Base-by-base conservation (phyloP, 495 filamentous ascomycete species). In the Pyrenopolyporus hunteri region DNA sequence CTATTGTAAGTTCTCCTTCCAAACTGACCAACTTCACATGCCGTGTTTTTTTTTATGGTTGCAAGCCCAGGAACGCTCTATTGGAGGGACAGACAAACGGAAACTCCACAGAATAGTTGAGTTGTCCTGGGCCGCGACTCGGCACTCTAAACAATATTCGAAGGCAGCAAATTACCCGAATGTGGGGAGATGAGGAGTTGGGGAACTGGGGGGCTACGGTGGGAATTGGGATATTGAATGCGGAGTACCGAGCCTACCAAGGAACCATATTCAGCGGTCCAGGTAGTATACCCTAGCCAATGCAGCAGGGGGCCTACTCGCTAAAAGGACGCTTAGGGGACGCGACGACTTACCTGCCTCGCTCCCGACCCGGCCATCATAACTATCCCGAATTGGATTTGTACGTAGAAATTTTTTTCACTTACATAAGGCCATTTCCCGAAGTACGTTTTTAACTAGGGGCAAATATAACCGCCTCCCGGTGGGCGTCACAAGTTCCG, bases 151-250 rank as follows among this genome's bases (percentile, higher is more conserved):
- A 25, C 49, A 42, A 25, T 11, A 37, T 16, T 35, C 22, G 33
- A 40, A 20, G 26, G 10, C 19, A 44, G 19, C 29, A 50, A 55
- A 63, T 67, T 67, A 63, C 59, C 58, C 64, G 64, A 67, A 51
- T 17, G 36, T 63, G 64, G 57, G 59, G 64, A 59, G 63, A 47
- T 62, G 47, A 51, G 39, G 50, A 66, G 40, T 66, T 66, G 63
- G 63, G 57, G 63, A 57, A 66, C 63, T 53, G 57, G 57, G 48
- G 51, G 22, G 19, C 6, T 10, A 49, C 11, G 11, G 28, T 48
- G 19, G 40, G 40, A 36, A 50, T 16, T 57, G 29, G 46, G 37
- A 28, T 25, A 17, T 48, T 42, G 13, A 47, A 63, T 67, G 64
- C 58, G 64, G 59, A 62, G 64, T 63, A 63, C 53, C 43, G 31